These are phyloP conservation scores for Arctium minus DNA, from an alignment of 129 eudicot genomes.

Conservation along the genomic window DNA sequence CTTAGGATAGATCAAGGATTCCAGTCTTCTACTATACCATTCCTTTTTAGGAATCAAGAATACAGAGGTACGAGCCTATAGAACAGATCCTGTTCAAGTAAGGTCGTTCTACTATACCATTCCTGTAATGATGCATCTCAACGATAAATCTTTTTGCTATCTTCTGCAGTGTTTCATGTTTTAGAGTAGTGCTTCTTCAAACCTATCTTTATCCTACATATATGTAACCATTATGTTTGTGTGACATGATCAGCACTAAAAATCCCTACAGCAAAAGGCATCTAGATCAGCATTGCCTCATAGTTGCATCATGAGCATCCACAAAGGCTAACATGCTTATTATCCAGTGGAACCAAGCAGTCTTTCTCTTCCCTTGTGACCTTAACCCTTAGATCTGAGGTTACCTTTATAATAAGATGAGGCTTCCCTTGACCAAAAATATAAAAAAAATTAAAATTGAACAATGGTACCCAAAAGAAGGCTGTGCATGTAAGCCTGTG, in stretches of 20 bases:
- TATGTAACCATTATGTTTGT: not conserved
- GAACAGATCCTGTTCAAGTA: slow-evolving; percentile 77
- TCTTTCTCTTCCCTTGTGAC: not conserved
- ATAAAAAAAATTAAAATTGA: not conserved
- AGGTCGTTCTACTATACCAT: slow-evolving; percentile 38
- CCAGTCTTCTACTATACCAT: not conserved
- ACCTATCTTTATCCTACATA: not conserved
- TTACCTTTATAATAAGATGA: not conserved
- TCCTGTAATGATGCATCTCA: not conserved
- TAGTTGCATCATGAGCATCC: too few species aligned
- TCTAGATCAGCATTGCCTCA: not conserved
- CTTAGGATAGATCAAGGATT: not conserved
- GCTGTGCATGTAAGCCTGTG: not conserved
- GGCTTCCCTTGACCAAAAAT: not conserved
- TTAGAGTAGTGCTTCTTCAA: not conserved
- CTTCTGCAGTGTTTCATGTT: not conserved
- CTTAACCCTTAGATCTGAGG: not conserved
- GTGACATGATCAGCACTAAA: not conserved
- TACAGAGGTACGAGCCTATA: slow-evolving; percentile 68
- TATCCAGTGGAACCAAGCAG: not conserved
- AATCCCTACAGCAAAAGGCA: not conserved
- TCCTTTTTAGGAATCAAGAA: slow-evolving; percentile 59
- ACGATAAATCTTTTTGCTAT: not conserved
- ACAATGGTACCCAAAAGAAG: not conserved
- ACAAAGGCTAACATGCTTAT: not conserved